Evolutionary conservation across 805 yeast genomes (phyloP).

Genomic region (Jamesozyma piceae): DNA sequence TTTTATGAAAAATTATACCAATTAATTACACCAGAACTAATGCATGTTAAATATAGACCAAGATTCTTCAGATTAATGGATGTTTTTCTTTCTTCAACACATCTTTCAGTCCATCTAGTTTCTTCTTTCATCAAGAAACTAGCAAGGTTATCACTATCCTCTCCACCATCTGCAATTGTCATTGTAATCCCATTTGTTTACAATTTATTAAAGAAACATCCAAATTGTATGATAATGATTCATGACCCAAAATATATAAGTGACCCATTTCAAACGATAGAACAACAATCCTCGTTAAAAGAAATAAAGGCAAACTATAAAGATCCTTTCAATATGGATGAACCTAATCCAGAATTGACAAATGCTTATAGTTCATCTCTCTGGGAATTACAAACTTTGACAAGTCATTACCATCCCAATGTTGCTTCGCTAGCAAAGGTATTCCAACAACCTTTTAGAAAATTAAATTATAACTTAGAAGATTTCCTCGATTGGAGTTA

Average conservation of each 20-base stretch:
- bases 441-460: slow-evolving; percentile 81
- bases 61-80: slow-evolving; percentile 84
- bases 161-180: slow-evolving; percentile 86
- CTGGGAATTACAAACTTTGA: slow-evolving; percentile 82
- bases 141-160: slow-evolving; percentile 61
- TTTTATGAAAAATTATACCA: slow-evolving; percentile 77
- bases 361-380: slow-evolving; percentile 75
- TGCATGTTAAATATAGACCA: slow-evolving; percentile 73
- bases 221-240: slow-evolving; percentile 83
- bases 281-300: slow-evolving; percentile 21
- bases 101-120: slow-evolving; percentile 69
- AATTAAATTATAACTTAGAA: slow-evolving; percentile 79
- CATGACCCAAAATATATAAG: slow-evolving; percentile 39
- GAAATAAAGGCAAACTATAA: slow-evolving; percentile 24
- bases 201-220: slow-evolving; percentile 82
- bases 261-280: slow-evolving; percentile 20
- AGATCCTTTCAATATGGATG: slow-evolving; percentile 62
- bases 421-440: slow-evolving; percentile 86
- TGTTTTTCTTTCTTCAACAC: slow-evolving; percentile 76
- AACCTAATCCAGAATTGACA: slow-evolving; percentile 67
- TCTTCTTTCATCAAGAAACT: slow-evolving; percentile 85
- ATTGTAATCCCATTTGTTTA: slow-evolving; percentile 84
- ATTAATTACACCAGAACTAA: slow-evolving; percentile 61
- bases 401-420: slow-evolving; percentile 88
- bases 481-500: slow-evolving; percentile 93